Base-by-base conservation (phyloP, 345 rosid species). In the Syzygium jambos region DNA sequence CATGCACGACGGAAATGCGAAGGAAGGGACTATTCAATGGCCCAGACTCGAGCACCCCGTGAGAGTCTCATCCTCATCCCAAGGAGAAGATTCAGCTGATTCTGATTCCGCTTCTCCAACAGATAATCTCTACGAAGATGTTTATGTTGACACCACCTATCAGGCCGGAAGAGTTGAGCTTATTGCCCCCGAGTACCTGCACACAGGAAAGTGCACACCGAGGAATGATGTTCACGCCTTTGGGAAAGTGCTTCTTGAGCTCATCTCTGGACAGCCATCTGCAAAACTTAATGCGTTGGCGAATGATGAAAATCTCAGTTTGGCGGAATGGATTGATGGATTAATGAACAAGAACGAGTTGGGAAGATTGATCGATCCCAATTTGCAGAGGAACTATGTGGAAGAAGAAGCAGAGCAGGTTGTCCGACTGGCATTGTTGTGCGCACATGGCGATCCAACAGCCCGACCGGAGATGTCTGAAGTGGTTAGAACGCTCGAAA, bases 151-250 rank as follows among this genome's bases (percentile, higher is more conserved):
- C 78, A 51, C 87, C 11, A 8, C 15, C 68, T 5, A 3, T 30
- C 19, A 7, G 8, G 16, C 14, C 19, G 88, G 88, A 23, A 87
- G 54, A 14, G 17, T 22, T 2, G 88, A 52, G 38, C 55, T 34
- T 10, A 38, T 55, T 22, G 88, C 53, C 43, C 85, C 85, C 6
- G 73, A 87, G 85, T 87, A 80, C 88, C 21, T 2, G 7, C 9
- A 17, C 43, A 80, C 46, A 25, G 56, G 78, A 29, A 78, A 87
- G 23, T 80, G 88, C n/a, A 21, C 85, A 2, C 52, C 21, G 34
- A 87, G 38, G 85, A 87, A 46, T 38, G 88, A 87, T 53, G 88
- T 87, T 57, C 43, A 14, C 59, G 88, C 85, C 14, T 87, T 41
- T 27, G 85, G 85, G n/a, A 82, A 17, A 51, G 9, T 78, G 56